Conservation (phyloP, 305 asterid species). For the Coffea humblotiana region DNA sequence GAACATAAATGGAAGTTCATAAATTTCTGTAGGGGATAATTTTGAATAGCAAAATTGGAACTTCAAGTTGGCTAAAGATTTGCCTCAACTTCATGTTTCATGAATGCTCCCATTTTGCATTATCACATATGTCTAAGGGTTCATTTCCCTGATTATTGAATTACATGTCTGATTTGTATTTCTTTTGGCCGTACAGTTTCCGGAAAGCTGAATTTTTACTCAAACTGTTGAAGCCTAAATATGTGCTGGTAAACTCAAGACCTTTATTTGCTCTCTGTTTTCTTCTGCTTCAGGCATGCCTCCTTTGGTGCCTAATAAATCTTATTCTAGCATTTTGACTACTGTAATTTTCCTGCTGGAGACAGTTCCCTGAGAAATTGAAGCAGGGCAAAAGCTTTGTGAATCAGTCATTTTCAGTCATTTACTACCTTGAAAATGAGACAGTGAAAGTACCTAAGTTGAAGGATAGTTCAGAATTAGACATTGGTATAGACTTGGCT, state of each 20-base stretch:
- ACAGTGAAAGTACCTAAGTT: conserved; percentile 43
- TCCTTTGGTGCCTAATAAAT: neutral
- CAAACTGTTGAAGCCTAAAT: conserved; percentile 64
- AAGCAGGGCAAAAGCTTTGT: conserved; percentile 33
- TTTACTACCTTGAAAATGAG: conserved; percentile 51
- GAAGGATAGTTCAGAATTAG: conserved; percentile 38
- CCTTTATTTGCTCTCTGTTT: conserved; percentile 9
- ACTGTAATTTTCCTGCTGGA: conserved; percentile 14
- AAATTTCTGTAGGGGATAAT: neutral
- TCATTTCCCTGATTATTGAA: neutral
- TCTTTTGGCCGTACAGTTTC: conserved; percentile 40
- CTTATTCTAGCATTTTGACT: conserved; percentile 3
- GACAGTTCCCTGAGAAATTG: conserved; percentile 64
- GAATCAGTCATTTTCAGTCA: conserved; percentile 35
- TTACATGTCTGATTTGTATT: neutral
- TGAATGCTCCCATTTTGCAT: neutral
- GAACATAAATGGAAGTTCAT: neutral
- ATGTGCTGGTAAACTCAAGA: conserved; percentile 52
- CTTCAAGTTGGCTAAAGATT: neutral
- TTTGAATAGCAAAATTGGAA: neutral
- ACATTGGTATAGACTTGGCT: conserved; percentile 49
- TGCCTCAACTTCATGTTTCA: neutral
- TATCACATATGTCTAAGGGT: neutral
- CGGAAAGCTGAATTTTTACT: conserved; percentile 45
- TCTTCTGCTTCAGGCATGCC: neutral